Evolutionary conservation across 106 monocot genomes (phyloP).

Genomic region (Acanthochlamys bracteata): DNA sequence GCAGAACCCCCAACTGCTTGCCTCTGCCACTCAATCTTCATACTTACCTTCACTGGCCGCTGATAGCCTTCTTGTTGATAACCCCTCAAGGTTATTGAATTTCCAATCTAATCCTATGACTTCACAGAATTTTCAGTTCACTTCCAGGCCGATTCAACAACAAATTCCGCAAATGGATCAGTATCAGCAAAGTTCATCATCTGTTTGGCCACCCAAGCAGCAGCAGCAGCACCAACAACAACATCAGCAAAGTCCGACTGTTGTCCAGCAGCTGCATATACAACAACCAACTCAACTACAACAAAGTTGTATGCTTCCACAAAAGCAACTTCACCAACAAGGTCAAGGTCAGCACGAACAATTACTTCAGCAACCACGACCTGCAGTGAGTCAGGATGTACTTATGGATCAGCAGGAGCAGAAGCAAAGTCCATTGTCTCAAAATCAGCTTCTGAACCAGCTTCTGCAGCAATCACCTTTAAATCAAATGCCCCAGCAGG

Average conservation of each 20-base stretch:
- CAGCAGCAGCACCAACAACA: constrained; percentile 18
- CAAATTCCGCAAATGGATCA: constrained; percentile 24
- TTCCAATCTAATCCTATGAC: constrained; percentile 36
- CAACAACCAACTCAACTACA: constrained; percentile 9
- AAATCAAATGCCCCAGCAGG: constrained; percentile 30
- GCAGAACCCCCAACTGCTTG: constrained; percentile 37
- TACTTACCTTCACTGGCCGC: constrained; percentile 34
- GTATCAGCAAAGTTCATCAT: constrained; percentile 23
- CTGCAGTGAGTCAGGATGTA: constrained; percentile 11
- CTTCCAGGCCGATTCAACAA: constrained; percentile 28
- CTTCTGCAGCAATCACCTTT: constrained; percentile 25
- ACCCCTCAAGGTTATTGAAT: constrained; percentile 43
- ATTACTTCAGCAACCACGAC: constrained; percentile 6
- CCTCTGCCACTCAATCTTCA: constrained; percentile 33
- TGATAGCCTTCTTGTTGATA: constrained; percentile 23
- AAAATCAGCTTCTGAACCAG: constrained; percentile 31
- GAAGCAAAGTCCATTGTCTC: constrained; percentile 21
- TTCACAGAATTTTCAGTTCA: constrained; percentile 34
- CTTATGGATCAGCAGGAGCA: constrained; percentile 30
- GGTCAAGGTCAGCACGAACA: constrained; percentile 14
- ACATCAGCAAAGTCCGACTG: not conserved
- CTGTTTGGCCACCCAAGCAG: constrained; percentile 18
- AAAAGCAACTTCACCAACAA: constrained; percentile 13
- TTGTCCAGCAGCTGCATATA: constrained; percentile 13
- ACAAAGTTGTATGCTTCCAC: constrained; percentile 9